phyloP scores from a whole-genome alignment of 257 asterid species.

The Parsonsia alboflavescens region DNA sequence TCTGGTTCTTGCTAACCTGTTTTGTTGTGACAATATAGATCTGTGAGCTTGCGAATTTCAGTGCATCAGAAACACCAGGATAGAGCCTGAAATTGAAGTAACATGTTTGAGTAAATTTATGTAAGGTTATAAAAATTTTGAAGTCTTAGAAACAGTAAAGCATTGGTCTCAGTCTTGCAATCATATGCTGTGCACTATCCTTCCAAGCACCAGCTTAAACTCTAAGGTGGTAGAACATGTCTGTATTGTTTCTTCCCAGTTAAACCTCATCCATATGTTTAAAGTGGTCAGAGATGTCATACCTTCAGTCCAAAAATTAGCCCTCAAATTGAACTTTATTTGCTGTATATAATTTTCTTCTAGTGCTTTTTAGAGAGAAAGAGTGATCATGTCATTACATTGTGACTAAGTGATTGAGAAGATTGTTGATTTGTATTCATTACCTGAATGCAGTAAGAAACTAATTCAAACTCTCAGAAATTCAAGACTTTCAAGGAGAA shows the following conservation, averaged over 20 bases:
- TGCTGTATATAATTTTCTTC: background rate
- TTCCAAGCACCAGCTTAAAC: background rate
- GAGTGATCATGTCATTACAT: background rate
- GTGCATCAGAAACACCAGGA: conserved; percentile 94
- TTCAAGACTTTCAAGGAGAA: background rate
- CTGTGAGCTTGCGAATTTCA: conserved; percentile 89
- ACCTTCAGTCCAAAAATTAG: background rate
- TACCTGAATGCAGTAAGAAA: background rate
- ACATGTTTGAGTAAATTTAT: conserved; percentile 7
- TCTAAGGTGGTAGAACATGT: background rate
- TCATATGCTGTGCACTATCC: background rate
- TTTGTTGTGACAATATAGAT: conserved; percentile 86
- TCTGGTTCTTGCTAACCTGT: conserved; percentile 41
- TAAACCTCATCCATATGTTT: background rate
- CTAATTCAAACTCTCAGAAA: background rate
- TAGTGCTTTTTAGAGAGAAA: background rate
- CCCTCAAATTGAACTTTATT: background rate
- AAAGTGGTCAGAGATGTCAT: background rate
- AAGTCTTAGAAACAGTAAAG: background rate
- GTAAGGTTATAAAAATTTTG: background rate
- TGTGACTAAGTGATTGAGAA: background rate
- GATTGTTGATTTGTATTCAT: background rate
- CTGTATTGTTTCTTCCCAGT: background rate
- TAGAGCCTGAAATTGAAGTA: conserved; percentile 56
- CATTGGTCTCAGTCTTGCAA: background rate